These are phyloP conservation scores for Syncephalastrum contaminatum DNA, from an alignment of 371 early-diverging fungal species.

Conservation along the genomic window DNA sequence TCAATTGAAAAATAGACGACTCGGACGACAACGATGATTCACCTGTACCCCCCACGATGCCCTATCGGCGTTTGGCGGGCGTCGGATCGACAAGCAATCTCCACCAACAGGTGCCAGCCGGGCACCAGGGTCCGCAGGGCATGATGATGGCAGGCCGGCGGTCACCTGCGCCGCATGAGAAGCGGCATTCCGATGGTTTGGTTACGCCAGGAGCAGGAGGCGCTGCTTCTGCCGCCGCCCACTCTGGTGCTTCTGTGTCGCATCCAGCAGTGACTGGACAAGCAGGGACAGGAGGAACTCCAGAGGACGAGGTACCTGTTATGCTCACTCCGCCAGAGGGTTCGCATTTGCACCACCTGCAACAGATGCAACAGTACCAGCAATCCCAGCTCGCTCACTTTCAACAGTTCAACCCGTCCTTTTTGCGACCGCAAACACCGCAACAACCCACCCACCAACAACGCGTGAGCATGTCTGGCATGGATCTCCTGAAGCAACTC, in stretches of 20 bases:
- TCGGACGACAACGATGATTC: slow-evolving; percentile 15
- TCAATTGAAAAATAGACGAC: background rate
- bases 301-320: background rate
- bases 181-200: background rate
- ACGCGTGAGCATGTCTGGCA: slow-evolving; percentile 41
- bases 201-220: slow-evolving; percentile 1
- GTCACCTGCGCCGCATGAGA: slow-evolving; percentile 9
- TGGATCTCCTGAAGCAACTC: slow-evolving; percentile 44
- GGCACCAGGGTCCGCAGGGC: too few relatives aligned
- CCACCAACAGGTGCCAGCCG: too few relatives aligned
- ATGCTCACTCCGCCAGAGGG: slow-evolving; percentile 19
- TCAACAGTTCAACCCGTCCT: slow-evolving; percentile 21
- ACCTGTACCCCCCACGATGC: slow-evolving; percentile 8
- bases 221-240: slow-evolving; percentile 1
- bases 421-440: slow-evolving; percentile 16
- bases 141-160: slow-evolving; percentile 4
- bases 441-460: slow-evolving; percentile 17
- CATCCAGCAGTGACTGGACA: background rate
- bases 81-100: slow-evolving; percentile 20
- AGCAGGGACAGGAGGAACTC: slow-evolving; percentile 1
- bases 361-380: slow-evolving; percentile 30
- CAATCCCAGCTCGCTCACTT: slow-evolving; percentile 29
- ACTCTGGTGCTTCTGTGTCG: slow-evolving; percentile 10
- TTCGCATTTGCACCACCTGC: slow-evolving; percentile 25
- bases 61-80: slow-evolving; percentile 13